Conservation (phyloP, 352 stramenopile genomes). For the Pythium brachiatum region DNA sequence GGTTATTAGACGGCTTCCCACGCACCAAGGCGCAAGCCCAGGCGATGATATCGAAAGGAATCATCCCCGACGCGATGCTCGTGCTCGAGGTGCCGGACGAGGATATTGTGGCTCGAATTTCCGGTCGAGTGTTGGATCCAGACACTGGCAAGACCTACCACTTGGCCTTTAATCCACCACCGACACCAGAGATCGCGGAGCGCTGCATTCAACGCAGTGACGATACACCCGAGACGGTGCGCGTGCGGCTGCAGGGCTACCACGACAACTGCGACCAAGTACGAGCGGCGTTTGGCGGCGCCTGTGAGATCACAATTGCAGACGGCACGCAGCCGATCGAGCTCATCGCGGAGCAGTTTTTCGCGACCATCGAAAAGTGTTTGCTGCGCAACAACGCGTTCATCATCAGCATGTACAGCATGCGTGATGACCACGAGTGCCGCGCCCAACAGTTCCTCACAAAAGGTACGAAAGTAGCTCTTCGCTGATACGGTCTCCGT, state of each 20-base stretch:
- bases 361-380: conserved; percentile 47
- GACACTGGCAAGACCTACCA: conserved; percentile 93
- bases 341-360: conserved; percentile 48
- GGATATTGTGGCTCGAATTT: conserved; percentile 93
- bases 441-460: conserved; percentile 51
- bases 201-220: conserved; percentile 72
- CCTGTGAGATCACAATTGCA: conserved; percentile 43
- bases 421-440: conserved; percentile 34
- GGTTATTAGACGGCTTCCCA: conserved; percentile 96
- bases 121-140: conserved; percentile 89
- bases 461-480: conserved; percentile 32
- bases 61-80: conserved; percentile 92
- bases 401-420: conserved; percentile 52
- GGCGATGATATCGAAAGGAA: conserved; percentile 51
- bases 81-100: conserved; percentile 94
- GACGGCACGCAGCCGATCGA: conserved; percentile 55
- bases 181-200: conserved; percentile 52
- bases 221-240: conserved; percentile 90
- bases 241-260: conserved; percentile 83
- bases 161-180: conserved; percentile 82
- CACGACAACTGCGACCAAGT: conserved; percentile 67
- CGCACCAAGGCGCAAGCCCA: conserved; percentile 83
- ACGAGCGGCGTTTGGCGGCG: conserved; percentile 31
- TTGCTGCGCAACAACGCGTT: conserved; percentile 64
- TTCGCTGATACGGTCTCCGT: background rate